phyloP scores from a whole-genome alignment of 2,329 filamentous ascomycete genomes.

The Penicillium sp. region DNA sequence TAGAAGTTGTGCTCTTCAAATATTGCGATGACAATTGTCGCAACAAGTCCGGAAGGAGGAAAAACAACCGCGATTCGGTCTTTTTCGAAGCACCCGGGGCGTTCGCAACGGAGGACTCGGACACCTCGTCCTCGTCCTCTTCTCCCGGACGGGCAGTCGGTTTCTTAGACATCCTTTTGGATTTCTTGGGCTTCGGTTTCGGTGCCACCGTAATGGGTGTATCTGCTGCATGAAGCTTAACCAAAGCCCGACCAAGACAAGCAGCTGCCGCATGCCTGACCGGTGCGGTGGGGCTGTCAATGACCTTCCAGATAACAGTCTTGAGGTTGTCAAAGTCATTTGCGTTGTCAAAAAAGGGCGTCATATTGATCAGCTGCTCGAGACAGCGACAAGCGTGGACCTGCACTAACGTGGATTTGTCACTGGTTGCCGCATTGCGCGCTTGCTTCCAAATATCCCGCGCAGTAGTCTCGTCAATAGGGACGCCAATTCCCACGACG shows the following conservation, averaged over 20 bases:
- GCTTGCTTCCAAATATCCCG: conserved; percentile 92
- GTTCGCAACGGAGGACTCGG: conserved; percentile 60
- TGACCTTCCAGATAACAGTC: conserved; percentile 74
- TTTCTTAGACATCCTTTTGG: conserved; percentile 69
- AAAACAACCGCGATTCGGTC: conserved; percentile 62
- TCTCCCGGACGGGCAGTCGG: conserved; percentile 54
- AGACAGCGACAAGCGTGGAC: conserved; percentile 74
- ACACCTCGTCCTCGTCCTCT: conserved; percentile 67
- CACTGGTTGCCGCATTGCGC: conserved; percentile 67
- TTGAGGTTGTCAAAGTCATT: conserved; percentile 88
- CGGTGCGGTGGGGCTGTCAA: conserved; percentile 69
- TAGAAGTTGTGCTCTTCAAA: conserved; percentile 69
- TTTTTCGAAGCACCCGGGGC: conserved; percentile 58
- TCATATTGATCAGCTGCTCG: conserved; percentile 65
- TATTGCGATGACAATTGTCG: conserved; percentile 77
- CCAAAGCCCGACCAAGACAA: conserved; percentile 75
- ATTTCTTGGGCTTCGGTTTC: conserved; percentile 60
- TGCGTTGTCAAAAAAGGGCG: conserved; percentile 78
- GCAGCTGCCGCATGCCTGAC: conserved; percentile 83
- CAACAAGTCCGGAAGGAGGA: conserved; percentile 73
- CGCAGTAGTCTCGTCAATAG: conserved; percentile 78
- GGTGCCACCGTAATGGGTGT: conserved; percentile 50
- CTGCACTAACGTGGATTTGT: conserved; percentile 80
- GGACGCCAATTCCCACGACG: conserved; percentile 66
- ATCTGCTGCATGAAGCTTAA: conserved; percentile 70